These are phyloP conservation scores for Articulospora tetracladia DNA, from an alignment of 495 filamentous ascomycete species.

Conservation along the genomic window DNA sequence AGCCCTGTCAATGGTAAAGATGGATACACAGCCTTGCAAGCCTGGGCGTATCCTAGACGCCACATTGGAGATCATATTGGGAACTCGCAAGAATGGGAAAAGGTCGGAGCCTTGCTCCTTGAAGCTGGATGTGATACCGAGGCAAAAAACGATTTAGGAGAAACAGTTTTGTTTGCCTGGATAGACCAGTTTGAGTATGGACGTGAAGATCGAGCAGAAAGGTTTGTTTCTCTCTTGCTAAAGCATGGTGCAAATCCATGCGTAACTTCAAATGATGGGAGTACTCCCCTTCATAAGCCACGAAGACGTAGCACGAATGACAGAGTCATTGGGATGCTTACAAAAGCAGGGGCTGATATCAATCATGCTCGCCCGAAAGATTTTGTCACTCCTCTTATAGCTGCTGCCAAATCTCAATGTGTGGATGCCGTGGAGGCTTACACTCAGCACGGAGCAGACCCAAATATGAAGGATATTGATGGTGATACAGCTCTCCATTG, in stretches of 20 bases:
- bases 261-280: neutral
- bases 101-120: neutral
- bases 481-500: neutral
- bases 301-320: neutral
- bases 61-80: neutral
- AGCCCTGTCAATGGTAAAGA: neutral
- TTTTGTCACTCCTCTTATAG: neutral
- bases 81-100: neutral
- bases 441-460: neutral
- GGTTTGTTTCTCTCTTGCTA: neutral
- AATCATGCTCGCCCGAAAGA: neutral
- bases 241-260: neutral
- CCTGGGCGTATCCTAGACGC: neutral
- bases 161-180: neutral
- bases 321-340: neutral
- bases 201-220: neutral
- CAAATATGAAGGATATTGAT: neutral
- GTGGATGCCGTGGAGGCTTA: neutral
- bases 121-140: neutral
- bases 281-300: neutral
- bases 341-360: neutral
- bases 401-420: neutral
- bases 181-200: neutral
- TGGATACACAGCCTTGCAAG: neutral
- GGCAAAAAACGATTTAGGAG: neutral